phyloP scores from a whole-genome alignment of 805 yeast genomes.

The Candida coleopterorum region DNA sequence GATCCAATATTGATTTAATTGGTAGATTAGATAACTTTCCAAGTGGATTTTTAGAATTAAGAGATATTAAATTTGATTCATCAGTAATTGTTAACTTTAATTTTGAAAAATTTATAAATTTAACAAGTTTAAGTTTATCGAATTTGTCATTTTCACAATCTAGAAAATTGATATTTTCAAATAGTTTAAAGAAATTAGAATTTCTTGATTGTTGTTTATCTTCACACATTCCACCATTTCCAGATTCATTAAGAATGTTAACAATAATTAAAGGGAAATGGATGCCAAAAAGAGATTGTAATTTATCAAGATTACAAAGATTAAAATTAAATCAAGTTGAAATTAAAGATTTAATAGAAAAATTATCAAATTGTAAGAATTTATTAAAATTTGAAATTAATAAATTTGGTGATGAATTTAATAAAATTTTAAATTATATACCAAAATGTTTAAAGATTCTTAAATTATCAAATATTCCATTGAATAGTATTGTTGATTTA shows the following conservation, averaged over 20 bases:
- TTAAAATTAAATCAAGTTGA: constrained; percentile 7
- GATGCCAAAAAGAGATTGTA: constrained; percentile 6
- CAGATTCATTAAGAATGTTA: constrained; percentile 8
- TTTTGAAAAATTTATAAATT: constrained; percentile 5
- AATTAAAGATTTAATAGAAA: constrained; percentile 8
- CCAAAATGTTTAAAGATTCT: constrained; percentile 5
- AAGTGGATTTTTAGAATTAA: constrained; percentile 7
- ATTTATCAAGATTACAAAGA: constrained; percentile 4
- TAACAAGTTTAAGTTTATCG: constrained; percentile 2
- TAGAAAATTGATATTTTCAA: constrained; percentile 5
- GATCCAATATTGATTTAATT: constrained; percentile 3
- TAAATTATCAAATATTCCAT: neutral
- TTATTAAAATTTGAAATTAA: constrained; percentile 5
- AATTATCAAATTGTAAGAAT: constrained; percentile 1
- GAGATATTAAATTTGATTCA: constrained; percentile 8
- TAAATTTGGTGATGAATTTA: neutral
- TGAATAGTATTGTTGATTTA: neutral
- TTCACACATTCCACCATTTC: constrained; percentile 8
- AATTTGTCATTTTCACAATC: constrained; percentile 6
- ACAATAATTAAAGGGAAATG: constrained; percentile 6
- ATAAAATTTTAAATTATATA: neutral
- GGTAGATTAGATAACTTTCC: constrained; percentile 9
- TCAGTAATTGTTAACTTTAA: constrained; percentile 7
- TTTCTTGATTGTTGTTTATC: constrained; percentile 7
- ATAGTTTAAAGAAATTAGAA: constrained; percentile 6